Conservation (phyloP, 1,284 basidiomycete species). For the Apiotrichum brassicae region DNA sequence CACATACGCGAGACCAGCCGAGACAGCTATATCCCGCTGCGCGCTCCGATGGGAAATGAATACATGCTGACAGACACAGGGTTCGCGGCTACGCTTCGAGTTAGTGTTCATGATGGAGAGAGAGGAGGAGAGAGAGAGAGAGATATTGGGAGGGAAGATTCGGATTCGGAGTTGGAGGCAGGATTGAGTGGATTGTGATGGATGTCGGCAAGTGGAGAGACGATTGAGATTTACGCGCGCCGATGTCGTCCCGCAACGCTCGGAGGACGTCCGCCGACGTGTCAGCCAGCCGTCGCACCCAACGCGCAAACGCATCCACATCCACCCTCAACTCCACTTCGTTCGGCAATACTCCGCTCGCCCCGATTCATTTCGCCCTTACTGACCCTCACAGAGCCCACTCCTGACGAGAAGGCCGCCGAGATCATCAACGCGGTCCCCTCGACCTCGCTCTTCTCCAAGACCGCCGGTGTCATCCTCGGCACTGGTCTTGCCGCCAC, state of each 20-base stretch:
- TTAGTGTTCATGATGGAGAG: conserved; percentile 16
- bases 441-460: conserved; percentile 85
- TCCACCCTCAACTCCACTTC: no score
- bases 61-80: conserved; percentile 15
- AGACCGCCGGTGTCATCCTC: conserved; percentile 86
- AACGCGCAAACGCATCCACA: no score
- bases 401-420: conserved; percentile 83
- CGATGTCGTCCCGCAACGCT: no score
- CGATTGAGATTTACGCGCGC: no score
- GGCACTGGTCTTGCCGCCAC: conserved; percentile 84
- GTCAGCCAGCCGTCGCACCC: no score
- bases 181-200: not conserved
- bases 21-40: no score
- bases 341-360: not conserved
- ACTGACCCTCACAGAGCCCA: conserved; percentile 31
- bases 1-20: no score
- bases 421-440: conserved; percentile 89
- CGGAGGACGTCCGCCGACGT: no score
- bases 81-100: conserved; percentile 41
- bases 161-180: not conserved
- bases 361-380: not conserved
- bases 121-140: not conserved
- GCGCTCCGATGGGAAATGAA: not conserved
- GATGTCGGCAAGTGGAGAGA: no score
- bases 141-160: not conserved